phyloP scores from a whole-genome alignment of 306 rosid species.

The Neltuma alba region DNA sequence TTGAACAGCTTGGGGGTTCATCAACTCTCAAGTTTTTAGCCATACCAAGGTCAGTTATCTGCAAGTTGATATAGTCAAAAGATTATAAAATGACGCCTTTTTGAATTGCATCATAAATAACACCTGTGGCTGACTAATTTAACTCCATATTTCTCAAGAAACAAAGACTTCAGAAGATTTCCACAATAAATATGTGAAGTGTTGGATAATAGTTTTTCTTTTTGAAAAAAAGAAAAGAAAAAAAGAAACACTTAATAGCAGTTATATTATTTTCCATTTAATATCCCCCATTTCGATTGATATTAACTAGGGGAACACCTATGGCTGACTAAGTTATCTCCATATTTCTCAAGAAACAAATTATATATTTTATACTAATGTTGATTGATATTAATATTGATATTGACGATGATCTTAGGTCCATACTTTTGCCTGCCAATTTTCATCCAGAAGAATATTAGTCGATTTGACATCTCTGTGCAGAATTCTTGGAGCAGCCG shows the following conservation, averaged over 20 bases:
- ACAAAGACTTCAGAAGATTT: not conserved
- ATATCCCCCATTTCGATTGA: too few species aligned
- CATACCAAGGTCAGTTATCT: constrained; percentile 99
- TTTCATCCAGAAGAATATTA: constrained; percentile 92
- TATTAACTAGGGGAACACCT: not conserved
- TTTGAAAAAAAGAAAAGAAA: not conserved
- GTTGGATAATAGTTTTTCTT: not conserved
- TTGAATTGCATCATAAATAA: constrained; percentile 12
- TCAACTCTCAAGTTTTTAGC: constrained; percentile 81
- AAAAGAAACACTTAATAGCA: not conserved
- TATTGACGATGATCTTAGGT: constrained; percentile 28
- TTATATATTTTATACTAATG: not conserved
- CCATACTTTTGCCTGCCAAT: constrained; percentile 88
- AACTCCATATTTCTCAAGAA: constrained; percentile 11
- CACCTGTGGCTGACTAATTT: not conserved
- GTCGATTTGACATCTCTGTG: constrained; percentile 98
- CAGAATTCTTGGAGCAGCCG: constrained; percentile 96
- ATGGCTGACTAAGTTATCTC: too few species aligned
- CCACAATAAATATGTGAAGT: not conserved
- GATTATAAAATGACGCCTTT: constrained; percentile 18
- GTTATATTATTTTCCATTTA: constrained; percentile 6
- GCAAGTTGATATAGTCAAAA: constrained; percentile 41
- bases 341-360: too few species aligned
- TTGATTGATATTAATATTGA: too few species aligned
- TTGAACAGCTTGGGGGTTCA: constrained; percentile 79